Evolutionary conservation across 75 land plant species (phyloP), one percentile per base, ranked within the genome.

Genomic region (Pinus taeda): DNA sequence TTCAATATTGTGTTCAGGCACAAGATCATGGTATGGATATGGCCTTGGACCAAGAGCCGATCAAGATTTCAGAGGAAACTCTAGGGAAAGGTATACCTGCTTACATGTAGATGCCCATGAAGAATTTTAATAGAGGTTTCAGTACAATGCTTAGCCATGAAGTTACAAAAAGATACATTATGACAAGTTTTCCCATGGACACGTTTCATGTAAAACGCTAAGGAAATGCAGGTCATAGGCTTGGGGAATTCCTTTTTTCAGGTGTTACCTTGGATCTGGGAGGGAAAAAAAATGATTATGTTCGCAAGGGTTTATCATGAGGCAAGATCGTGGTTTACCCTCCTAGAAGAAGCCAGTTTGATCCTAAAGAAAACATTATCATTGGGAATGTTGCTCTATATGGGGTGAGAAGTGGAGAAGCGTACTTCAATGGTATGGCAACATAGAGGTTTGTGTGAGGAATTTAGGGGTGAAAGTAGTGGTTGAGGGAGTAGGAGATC

Each of bases 351-450:
- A 92, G 97, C 75, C 71, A 56, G 6, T 97, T 97, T 88, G 97
- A 94, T 87, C 99, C 97, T 1, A 94, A 92, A 67, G 94, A 94
- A 37, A 97, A 97, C 76, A 97, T 97, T 12, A 90, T 97, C 30
- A 97, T 97, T 82, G 99, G 99, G 26, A 26, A 26, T 26, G 26
- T 26, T 26, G 0, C 26, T 26, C 26, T 26, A 26, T 26, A 26
- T 26, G 26, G 26, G 26, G 26, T 26, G 26, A 26, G 0, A 26
- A 26, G 26, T 26, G 26, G 26, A 26, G 26, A 97, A 73, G 99
- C 99, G 39, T 97, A 97, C 57, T 94, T 97, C 82, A 97, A 92
- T 82, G 99, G 99, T 65, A 97, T 94, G 97, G 99, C 99, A 39
- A 95, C 99, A 7, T 97, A 97, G 79, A 85, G 99, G 81, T 94